These are phyloP conservation scores for Metarhizium album DNA, from an alignment of 2,329 filamentous ascomycete genomes.

Conservation along the genomic window DNA sequence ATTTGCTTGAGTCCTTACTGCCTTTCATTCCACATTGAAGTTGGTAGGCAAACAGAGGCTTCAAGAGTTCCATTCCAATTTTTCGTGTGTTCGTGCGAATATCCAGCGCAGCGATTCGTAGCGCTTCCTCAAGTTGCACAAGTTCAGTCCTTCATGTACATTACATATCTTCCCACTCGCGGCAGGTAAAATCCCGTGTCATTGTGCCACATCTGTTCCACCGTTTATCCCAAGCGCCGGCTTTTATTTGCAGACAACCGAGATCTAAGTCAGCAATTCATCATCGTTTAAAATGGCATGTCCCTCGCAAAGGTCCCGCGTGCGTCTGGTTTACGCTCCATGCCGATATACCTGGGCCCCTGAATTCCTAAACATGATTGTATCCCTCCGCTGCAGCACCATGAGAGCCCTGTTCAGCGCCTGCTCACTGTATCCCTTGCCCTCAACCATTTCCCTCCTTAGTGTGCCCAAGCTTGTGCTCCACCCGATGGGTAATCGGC, in stretches of 20 bases:
- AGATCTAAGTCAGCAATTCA: not conserved
- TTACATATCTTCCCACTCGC: not conserved
- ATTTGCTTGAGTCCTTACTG: no score
- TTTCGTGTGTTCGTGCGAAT: no score
- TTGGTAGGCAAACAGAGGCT: no score
- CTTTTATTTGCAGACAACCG: not conserved
- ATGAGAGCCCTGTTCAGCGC: constrained; percentile 74
- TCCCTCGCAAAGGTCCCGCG: not conserved
- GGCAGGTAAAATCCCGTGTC: not conserved
- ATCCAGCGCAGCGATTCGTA: no score
- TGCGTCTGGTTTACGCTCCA: constrained; percentile 39
- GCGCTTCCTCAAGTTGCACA: not conserved
- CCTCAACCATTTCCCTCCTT: constrained; percentile 82
- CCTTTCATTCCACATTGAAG: no score
- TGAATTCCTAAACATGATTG: constrained; percentile 69
- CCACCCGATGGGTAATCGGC: constrained; percentile 87
- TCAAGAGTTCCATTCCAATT: no score
- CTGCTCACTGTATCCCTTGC: constrained; percentile 81
- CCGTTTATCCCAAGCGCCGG: not conserved
- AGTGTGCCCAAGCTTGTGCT: constrained; percentile 82
- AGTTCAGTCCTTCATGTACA: not conserved
- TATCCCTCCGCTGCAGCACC: constrained; percentile 79
- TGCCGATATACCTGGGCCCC: constrained; percentile 66
- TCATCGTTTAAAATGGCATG: not conserved
- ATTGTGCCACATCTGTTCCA: not conserved